These are phyloP conservation scores for Thelephora aurantiotincta DNA, from an alignment of 768 basidiomycete genomes.

Conservation along the genomic window DNA sequence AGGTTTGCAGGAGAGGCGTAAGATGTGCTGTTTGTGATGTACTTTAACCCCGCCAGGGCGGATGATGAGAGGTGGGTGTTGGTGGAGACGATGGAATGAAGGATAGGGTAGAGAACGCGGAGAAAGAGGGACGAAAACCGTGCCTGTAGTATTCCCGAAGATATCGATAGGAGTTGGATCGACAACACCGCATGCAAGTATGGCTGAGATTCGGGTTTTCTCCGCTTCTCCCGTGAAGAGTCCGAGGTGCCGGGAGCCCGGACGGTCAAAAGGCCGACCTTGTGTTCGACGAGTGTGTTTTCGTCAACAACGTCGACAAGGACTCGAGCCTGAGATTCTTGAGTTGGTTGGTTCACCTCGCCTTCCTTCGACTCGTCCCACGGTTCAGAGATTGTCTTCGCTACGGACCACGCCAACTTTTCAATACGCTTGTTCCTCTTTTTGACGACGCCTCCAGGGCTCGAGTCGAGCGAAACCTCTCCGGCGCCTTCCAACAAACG, in stretches of 20 bases:
- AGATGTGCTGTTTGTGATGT: constrained; percentile 58
- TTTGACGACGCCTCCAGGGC: background rate
- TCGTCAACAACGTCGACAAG: constrained; percentile 18
- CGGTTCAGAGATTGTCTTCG: constrained; percentile 49
- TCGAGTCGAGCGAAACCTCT: constrained; percentile 26
- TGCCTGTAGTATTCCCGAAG: constrained; percentile 56
- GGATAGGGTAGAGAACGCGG: constrained; percentile 69
- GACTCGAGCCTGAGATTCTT: constrained; percentile 4
- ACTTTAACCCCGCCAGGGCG: constrained; percentile 60
- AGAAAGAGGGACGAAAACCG: constrained; percentile 65
- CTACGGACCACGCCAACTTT: constrained; percentile 49
- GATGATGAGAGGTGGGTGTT: constrained; percentile 53
- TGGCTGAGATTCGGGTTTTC: constrained; percentile 28
- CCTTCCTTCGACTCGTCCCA: constrained; percentile 44
- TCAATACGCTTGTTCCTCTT: constrained; percentile 36
- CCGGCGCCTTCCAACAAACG: constrained; percentile 64
- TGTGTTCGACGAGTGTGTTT: constrained; percentile 38
- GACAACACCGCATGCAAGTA: constrained; percentile 56
- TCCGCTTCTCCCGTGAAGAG: constrained; percentile 13
- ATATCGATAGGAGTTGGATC: constrained; percentile 62
- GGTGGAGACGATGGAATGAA: constrained; percentile 75
- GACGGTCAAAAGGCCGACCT: constrained; percentile 50
- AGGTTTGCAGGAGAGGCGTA: constrained; percentile 86
- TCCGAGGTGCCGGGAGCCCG: constrained; percentile 22
- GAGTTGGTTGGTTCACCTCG: constrained; percentile 7